Conservation (phyloP, 1,284 basidiomycete genomes). For the Lentinus polychrous region DNA sequence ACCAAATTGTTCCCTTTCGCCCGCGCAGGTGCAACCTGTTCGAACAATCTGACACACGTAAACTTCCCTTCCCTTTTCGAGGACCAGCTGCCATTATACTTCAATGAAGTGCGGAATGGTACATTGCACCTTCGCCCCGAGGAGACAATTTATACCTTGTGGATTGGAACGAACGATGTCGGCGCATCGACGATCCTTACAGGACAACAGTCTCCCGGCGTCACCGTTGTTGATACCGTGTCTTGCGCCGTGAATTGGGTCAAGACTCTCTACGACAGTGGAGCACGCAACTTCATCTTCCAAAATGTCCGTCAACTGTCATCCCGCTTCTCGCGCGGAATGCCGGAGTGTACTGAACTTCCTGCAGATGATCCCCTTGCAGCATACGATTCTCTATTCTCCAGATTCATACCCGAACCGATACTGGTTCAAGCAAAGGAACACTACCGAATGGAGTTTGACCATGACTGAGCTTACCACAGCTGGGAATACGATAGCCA, state of each 20-base stretch:
- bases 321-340: conserved; percentile 1
- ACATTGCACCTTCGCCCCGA: conserved; percentile 21
- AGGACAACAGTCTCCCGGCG: conserved; percentile 27
- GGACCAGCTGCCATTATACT: conserved; percentile 31
- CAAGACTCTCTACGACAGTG: conserved; percentile 31
- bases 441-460: conserved; percentile 34
- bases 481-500: conserved; percentile 29
- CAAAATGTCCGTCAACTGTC: conserved; percentile 32
- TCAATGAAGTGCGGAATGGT: conserved; percentile 24
- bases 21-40: conserved; percentile 37
- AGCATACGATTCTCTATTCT: conserved; percentile 28
- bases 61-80: conserved; percentile 34
- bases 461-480: conserved; percentile 30
- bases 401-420: conserved; percentile 28
- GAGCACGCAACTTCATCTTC: conserved; percentile 41
- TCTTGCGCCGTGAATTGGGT: conserved; percentile 36
- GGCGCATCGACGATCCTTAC: conserved; percentile 32
- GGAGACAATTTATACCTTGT: conserved; percentile 40
- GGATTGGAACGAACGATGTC: conserved; percentile 47
- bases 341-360: not conserved
- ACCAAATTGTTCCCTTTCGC: conserved; percentile 37
- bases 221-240: conserved; percentile 35
- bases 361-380: conserved; percentile 27
- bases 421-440: conserved; percentile 29
- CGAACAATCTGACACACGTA: conserved; percentile 33